Conservation (phyloP, 2,329 filamentous ascomycete genomes). For the Colletotrichum gloeosporioides region DNA sequence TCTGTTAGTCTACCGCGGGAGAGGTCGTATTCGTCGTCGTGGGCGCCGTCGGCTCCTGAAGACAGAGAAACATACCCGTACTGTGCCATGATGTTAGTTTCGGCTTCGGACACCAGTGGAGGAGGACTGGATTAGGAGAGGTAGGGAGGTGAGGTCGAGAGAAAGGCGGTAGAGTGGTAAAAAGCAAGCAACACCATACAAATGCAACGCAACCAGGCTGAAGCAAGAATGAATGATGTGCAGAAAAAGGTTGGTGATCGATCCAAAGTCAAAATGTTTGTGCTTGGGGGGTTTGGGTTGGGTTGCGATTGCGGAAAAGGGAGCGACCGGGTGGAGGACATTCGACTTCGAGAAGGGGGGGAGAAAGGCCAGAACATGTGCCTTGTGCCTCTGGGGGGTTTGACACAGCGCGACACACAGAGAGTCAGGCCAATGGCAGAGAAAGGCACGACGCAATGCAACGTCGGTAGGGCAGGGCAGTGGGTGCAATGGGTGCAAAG, state of each 20-base stretch:
- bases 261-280: not conserved
- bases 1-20: constrained; percentile 33
- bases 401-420: constrained; percentile 1
- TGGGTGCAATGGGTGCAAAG: not conserved
- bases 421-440: not conserved
- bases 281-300: not conserved
- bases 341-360: constrained; percentile 19
- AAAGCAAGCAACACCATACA: not conserved
- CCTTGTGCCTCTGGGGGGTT: not conserved
- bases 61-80: constrained; percentile 47
- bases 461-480: not conserved
- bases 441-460: not conserved
- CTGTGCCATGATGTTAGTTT: constrained; percentile 48
- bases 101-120: not conserved
- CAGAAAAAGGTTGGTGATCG: constrained; percentile 16
- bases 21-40: constrained; percentile 16
- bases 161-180: not conserved
- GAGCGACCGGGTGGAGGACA: not conserved
- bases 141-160: not conserved
- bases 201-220: constrained; percentile 22
- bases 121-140: not conserved
- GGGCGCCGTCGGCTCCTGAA: constrained; percentile 11
- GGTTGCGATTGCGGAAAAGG: not conserved
- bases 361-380: constrained; percentile 18
- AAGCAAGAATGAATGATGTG: constrained; percentile 11